Base-by-base conservation (phyloP, 352 stramenopile genomes). In the Phytophthora litchii region DNA sequence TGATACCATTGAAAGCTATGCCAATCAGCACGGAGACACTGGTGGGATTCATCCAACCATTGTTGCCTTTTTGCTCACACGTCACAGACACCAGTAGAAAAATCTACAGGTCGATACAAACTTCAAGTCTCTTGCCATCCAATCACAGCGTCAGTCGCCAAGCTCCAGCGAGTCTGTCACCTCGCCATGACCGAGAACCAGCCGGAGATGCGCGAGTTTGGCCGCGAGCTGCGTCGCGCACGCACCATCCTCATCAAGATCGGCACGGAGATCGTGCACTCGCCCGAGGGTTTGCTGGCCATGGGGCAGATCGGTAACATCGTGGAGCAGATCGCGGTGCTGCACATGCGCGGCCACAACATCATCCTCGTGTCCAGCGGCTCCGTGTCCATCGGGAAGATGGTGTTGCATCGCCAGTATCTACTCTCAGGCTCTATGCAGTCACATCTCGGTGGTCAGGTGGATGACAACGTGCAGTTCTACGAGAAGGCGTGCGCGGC, bases 271-370 rank as follows among this genome's bases (percentile, higher is more conserved):
- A 91, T 92, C 55, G 83, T 94, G 50, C 81, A 91, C 70, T 92
- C 83, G 41, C 63, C 76, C 17, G 79, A 92, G 38, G 85, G 85
- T 3, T 59, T 92, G 17, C 60, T 94, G 42, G 78, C 85, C 43
- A 89, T 94, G 73, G 85, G 85, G n/a, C 83, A 92, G 58, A 94
- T 92, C 57, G 85, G 85, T 23, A 80, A 78, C 44, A 91, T 94
- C 65, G 76, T 94, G 31, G 86, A 94, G 75, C 83, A 90, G 76
- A 91, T 94, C 66, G 83, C 83, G 25, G 67, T 60, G 56, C 64
- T 94, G 52, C 83, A 94, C 64, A 92, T 92, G 80, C 80, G 88
- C 45, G 86, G 86, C 32, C 80, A 88, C 57, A 84, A 84, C 54
- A 79, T 94, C 52, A 90, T 94, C 47, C 71, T 94, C 45, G 83